Evolutionary conservation across 257 asterid genomes (phyloP).

Genomic region (Asclepias syriaca): DNA sequence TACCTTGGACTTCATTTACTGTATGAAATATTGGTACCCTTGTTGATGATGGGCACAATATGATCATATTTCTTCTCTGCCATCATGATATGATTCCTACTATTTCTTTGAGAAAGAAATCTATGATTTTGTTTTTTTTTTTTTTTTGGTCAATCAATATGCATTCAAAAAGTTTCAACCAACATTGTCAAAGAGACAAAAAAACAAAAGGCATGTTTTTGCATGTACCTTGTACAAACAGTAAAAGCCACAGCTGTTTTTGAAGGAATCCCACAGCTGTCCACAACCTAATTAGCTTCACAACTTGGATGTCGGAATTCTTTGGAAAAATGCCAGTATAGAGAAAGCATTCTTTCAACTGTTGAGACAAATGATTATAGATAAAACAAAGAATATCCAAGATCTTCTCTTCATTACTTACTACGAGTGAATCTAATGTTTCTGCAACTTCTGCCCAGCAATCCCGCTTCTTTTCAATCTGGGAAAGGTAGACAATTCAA

Average conservation of each 20-base stretch:
- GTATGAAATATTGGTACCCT: background rate
- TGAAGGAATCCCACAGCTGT: conserved; percentile 3
- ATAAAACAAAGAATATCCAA: background rate
- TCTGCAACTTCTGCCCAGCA: background rate
- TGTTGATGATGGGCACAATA: too few species aligned
- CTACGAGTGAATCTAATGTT: background rate
- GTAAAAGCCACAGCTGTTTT: too few species aligned
- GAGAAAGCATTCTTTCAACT: conserved; percentile 1
- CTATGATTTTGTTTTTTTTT: too few species aligned
- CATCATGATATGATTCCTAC: too few species aligned
- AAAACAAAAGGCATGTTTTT: too few species aligned
- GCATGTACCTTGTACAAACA: too few species aligned
- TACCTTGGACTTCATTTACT: background rate
- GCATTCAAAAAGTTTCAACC: too few species aligned
- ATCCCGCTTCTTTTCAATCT: background rate
- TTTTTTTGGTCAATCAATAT: too few species aligned
- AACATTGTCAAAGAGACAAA: too few species aligned
- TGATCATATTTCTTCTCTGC: too few species aligned
- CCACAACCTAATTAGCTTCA: background rate
- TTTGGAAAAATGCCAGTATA: background rate
- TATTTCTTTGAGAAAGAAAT: too few species aligned
- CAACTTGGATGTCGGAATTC: background rate
- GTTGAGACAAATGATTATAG: background rate
- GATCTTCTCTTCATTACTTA: background rate
- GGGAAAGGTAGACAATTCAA: background rate